These are phyloP conservation scores for Fusarium brachygibbosum DNA, from an alignment of 2,329 filamentous ascomycete genomes.

Conservation along the genomic window DNA sequence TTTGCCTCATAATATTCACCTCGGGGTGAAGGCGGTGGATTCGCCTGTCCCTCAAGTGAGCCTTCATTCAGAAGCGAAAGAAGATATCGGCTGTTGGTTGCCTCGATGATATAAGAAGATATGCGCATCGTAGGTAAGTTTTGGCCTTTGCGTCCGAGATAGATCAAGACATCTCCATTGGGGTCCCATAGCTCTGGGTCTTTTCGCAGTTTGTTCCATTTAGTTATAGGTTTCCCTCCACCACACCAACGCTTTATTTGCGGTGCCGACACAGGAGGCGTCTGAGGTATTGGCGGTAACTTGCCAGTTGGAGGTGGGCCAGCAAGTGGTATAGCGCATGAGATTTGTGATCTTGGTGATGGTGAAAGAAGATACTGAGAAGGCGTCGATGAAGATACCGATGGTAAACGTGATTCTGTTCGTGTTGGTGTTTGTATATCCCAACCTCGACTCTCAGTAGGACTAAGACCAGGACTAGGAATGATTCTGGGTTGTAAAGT, in stretches of 20 bases:
- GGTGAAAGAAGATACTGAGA: constrained; percentile 37
- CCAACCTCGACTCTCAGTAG: constrained; percentile 30
- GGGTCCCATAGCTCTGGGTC: constrained; percentile 73
- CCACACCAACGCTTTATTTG: constrained; percentile 68
- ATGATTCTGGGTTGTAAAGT: constrained; percentile 39
- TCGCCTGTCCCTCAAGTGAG: constrained; percentile 59
- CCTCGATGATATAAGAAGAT: constrained; percentile 70
- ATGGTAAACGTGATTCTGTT: constrained; percentile 26
- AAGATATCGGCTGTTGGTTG: constrained; percentile 67
- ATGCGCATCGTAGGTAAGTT: constrained; percentile 67
- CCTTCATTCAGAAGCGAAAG: constrained; percentile 68
- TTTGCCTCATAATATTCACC: constrained; percentile 57
- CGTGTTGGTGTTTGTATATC: constrained; percentile 23
- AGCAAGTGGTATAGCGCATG: constrained; percentile 38
- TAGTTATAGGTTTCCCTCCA: constrained; percentile 61
- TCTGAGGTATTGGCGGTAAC: constrained; percentile 59
- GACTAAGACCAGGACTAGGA: constrained; percentile 5
- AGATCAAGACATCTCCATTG: constrained; percentile 71
- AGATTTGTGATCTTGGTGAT: constrained; percentile 39
- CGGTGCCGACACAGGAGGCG: constrained; percentile 41
- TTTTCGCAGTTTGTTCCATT: constrained; percentile 70
- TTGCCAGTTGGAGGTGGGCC: constrained; percentile 59
- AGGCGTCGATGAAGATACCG: constrained; percentile 28
- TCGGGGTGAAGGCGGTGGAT: constrained; percentile 58
- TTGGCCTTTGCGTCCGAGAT: constrained; percentile 63